A percentile compares a stretch with the other conserved stretches of the same genome.
Conservation (phyloP, 371 early-diverging fungal species). For the Mucor piriformis region DNA sequence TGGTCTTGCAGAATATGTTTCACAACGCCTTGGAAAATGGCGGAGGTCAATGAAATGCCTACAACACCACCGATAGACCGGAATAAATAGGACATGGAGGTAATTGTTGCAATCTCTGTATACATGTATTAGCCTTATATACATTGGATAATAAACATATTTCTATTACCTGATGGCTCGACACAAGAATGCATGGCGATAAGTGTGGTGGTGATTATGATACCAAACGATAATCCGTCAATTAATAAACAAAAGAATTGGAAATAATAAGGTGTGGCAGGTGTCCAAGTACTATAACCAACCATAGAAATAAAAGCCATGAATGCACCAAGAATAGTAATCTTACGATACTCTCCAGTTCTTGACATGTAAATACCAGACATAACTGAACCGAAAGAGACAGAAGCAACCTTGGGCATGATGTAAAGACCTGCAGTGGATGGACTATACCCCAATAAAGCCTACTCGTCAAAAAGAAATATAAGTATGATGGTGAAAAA, state of each 20-base stretch:
- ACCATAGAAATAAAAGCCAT: slow-evolving; percentile 17
- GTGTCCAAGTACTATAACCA: slow-evolving; percentile 32
- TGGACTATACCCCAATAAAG: slow-evolving; percentile 42
- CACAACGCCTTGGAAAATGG: slow-evolving; percentile 47
- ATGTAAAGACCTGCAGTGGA: slow-evolving; percentile 46
- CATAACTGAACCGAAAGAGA: slow-evolving; percentile 42
- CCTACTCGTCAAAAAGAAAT: slow-evolving; percentile 11
- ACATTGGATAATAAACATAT: background rate
- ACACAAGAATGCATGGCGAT: slow-evolving; percentile 49
- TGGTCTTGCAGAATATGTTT: slow-evolving; percentile 25
- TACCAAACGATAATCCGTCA: slow-evolving; percentile 48
- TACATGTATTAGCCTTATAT: background rate
- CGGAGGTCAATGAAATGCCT: slow-evolving; percentile 43
- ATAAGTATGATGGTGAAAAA: background rate
- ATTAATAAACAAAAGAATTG: slow-evolving; percentile 24
- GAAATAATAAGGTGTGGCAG: slow-evolving; percentile 9
- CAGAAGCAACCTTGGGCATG: slow-evolving; percentile 38
- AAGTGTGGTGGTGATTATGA: slow-evolving; percentile 35
- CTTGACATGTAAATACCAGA: slow-evolving; percentile 50
- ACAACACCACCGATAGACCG: slow-evolving; percentile 49
- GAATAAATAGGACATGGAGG: slow-evolving; percentile 52
- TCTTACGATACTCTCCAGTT: slow-evolving; percentile 42
- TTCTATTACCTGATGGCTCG: slow-evolving; percentile 28
- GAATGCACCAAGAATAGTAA: slow-evolving; percentile 27
- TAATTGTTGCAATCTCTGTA: slow-evolving; percentile 49